Percentiles rank a stretch among this genome's conserved stretches.
These are phyloP conservation scores for Puccinia sorghi DNA, from an alignment of 1,284 basidiomycete species.

Conservation along the genomic window DNA sequence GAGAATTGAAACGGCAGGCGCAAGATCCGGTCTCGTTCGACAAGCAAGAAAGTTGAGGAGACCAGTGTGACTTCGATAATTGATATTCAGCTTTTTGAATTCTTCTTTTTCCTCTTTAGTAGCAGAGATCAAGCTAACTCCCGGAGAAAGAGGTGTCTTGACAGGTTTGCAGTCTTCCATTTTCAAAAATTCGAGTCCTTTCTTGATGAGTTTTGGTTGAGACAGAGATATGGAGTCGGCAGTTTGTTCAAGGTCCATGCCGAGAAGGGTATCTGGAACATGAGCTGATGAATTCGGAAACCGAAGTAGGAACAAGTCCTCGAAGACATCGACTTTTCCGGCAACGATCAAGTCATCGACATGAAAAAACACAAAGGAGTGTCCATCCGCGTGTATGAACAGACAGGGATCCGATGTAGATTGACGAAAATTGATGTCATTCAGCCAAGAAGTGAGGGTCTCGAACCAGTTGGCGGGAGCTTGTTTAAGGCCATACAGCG, in stretches of 20 bases:
- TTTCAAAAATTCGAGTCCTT: neutral
- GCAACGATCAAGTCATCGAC: neutral
- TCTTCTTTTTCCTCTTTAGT: neutral
- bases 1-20: too few species aligned
- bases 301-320: neutral
- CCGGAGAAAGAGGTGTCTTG: neutral
- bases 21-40: constrained; percentile 7
- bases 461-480: too few species aligned
- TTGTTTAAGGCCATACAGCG: neutral
- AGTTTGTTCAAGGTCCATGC: neutral
- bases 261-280: neutral
- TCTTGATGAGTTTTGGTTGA: neutral
- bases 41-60: neutral
- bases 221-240: neutral
- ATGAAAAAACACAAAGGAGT: constrained; percentile 10
- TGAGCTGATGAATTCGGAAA: constrained; percentile 1
- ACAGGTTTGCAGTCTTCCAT: neutral
- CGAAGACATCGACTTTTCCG: neutral
- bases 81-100: neutral
- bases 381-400: neutral
- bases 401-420: neutral
- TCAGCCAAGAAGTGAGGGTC: neutral
- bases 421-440: neutral
- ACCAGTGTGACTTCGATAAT: neutral
- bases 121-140: neutral